Evolutionary conservation across 2,329 filamentous ascomycete species (phyloP).

Genomic region (Cercospora canescens): DNA sequence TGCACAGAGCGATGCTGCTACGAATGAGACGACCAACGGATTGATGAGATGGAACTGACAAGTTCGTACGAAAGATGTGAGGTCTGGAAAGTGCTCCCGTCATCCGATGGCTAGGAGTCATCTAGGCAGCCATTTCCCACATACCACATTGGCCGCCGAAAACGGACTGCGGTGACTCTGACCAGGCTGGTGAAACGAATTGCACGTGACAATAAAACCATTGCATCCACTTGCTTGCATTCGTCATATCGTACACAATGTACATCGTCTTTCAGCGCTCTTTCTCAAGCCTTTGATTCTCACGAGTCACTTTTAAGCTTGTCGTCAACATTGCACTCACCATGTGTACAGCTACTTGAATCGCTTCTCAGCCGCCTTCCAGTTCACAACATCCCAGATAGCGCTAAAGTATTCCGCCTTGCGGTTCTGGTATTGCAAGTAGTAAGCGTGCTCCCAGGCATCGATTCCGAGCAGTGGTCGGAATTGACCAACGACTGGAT

Average conservation of each 20-base stretch:
- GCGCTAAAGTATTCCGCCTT: slow-evolving; percentile 95
- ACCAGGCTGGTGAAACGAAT: neutral
- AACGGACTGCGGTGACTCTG: neutral
- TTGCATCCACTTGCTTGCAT: neutral
- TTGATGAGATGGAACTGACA: neutral
- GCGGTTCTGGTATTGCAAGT: slow-evolving; percentile 94
- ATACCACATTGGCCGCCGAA: neutral
- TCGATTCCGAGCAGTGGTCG: slow-evolving; percentile 84
- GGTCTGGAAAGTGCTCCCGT: no score
- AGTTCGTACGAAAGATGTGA: neutral
- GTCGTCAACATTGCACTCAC: neutral
- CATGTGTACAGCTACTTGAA: slow-evolving; percentile 30
- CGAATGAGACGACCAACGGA: neutral
- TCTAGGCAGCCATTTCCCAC: neutral
- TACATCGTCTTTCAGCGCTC: neutral
- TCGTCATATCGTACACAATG: slow-evolving; percentile 4
- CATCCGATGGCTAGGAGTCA: neutral
- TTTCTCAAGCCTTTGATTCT: neutral
- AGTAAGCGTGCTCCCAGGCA: slow-evolving; percentile 96
- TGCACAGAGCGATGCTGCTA: neutral
- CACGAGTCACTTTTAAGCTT: neutral
- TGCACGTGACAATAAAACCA: neutral
- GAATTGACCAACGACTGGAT: slow-evolving; percentile 80
- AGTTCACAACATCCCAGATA: slow-evolving; percentile 95
- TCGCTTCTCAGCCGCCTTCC: slow-evolving; percentile 69